phyloP scores from a whole-genome alignment of 1,284 basidiomycete genomes.

The Ceratobasidium sp. region DNA sequence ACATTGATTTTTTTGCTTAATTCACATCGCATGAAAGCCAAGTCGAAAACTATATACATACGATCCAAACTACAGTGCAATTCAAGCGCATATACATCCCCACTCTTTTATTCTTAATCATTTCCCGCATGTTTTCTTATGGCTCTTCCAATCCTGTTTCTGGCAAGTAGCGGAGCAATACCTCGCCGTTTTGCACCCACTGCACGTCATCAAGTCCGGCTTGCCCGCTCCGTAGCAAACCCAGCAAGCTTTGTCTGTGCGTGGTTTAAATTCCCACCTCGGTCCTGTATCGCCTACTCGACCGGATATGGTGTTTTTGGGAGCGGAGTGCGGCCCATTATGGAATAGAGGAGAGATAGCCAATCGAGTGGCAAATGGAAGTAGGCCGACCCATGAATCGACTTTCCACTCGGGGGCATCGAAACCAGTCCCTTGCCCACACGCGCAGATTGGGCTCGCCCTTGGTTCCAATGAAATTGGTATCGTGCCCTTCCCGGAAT shows the following conservation, averaged over 20 bases:
- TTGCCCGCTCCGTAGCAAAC: constrained; percentile 3
- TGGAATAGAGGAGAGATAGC: constrained; percentile 21
- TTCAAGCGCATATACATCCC: too few species aligned
- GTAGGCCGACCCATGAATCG: neutral
- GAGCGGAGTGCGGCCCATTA: neutral
- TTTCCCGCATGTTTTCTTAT: constrained; percentile 1
- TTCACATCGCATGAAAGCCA: too few species aligned
- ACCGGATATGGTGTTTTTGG: neutral
- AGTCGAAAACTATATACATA: too few species aligned
- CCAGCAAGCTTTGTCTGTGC: constrained; percentile 3
- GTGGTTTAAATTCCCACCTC: neutral
- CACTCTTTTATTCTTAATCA: too few species aligned
- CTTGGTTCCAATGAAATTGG: neutral
- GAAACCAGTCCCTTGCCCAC: constrained; percentile 23
- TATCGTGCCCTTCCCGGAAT: neutral
- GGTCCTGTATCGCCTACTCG: neutral
- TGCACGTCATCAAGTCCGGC: neutral
- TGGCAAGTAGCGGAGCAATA: constrained; percentile 9
- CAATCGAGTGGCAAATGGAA: constrained; percentile 21
- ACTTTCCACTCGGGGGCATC: neutral
- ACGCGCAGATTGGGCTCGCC: constrained; percentile 10
- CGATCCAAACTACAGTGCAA: too few species aligned
- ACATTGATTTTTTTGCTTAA: too few species aligned
- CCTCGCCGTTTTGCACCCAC: constrained; percentile 8
- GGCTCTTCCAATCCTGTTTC: constrained; percentile 15